These are phyloP conservation scores for Mikania micrantha DNA, from an alignment of 129 eudicot genomes.

Conservation along the genomic window DNA sequence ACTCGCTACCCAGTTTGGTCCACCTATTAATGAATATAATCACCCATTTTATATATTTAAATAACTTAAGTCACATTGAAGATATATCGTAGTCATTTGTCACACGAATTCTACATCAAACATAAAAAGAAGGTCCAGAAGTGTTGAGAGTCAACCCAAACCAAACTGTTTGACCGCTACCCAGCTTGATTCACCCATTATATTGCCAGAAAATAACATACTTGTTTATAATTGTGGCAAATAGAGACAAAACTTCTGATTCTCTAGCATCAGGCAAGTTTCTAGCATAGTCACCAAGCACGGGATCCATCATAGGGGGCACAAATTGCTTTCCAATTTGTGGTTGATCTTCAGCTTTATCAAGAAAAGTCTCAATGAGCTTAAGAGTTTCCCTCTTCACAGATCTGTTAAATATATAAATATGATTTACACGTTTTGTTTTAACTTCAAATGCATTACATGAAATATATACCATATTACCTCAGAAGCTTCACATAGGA, in stretches of 20 bases:
- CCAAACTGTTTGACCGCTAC: not conserved
- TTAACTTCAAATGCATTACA: not conserved
- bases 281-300: constrained; percentile 93
- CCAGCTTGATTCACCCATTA: not conserved
- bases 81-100: not conserved
- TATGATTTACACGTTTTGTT: not conserved
- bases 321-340: constrained; percentile 96
- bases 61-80: not conserved
- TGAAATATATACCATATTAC: constrained; percentile 15
- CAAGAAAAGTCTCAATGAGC: constrained; percentile 92
- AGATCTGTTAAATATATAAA: constrained; percentile 45
- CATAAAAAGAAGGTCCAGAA: not conserved
- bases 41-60: not conserved
- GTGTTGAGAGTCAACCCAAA: not conserved
- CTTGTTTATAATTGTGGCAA: constrained; percentile 96
- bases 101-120: not conserved
- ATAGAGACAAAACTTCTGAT: constrained; percentile 93
- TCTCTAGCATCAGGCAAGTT: constrained; percentile 98
- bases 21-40: too few species aligned
- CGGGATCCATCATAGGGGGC: constrained; percentile 99
- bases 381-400: constrained; percentile 97
- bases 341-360: constrained; percentile 96
- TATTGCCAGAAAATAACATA: constrained; percentile 20
- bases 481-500: constrained; percentile 90
- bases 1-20: too few species aligned